phyloP scores from a whole-genome alignment of 345 rosid species.

The Raphanus sativus region DNA sequence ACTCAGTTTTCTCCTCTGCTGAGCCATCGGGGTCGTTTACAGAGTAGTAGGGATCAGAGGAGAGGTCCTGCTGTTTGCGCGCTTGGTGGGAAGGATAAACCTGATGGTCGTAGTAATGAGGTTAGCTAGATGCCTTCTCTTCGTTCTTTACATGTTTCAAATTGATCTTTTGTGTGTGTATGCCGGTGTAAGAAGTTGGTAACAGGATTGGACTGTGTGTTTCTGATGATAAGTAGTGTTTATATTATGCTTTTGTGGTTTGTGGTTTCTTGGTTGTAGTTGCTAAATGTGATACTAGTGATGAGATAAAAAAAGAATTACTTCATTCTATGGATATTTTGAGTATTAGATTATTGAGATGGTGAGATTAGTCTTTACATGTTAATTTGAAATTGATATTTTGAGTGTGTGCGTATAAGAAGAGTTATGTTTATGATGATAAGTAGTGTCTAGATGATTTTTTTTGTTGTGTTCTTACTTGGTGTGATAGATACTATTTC shows the following conservation, averaged over 20 bases:
- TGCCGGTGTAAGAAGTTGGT: neutral
- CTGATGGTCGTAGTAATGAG: conserved; percentile 41
- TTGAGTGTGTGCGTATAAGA: neutral
- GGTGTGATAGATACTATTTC: neutral
- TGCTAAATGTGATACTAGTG: neutral
- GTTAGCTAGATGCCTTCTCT: conserved; percentile 17
- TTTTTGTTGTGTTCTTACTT: conserved; percentile 1
- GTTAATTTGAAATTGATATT: no score
- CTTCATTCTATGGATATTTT: no score
- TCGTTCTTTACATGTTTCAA: neutral
- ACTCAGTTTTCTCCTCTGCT: conserved; percentile 22
- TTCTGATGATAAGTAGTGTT: neutral
- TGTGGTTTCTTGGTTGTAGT: neutral
- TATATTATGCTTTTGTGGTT: neutral
- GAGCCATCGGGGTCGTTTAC: conserved; percentile 20
- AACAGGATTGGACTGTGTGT: neutral
- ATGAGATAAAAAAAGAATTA: no score
- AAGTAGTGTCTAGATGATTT: neutral
- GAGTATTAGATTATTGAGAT: no score
- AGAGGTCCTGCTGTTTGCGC: conserved; percentile 44
- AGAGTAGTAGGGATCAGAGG: conserved; percentile 27
- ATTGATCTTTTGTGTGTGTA: neutral
- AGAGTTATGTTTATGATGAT: conserved; percentile 8
- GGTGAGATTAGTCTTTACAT: no score
- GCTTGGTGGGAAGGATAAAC: conserved; percentile 59